These are phyloP conservation scores for Saxophila tyrrhenica DNA, from an alignment of 495 filamentous ascomycete genomes.

Conservation along the genomic window DNA sequence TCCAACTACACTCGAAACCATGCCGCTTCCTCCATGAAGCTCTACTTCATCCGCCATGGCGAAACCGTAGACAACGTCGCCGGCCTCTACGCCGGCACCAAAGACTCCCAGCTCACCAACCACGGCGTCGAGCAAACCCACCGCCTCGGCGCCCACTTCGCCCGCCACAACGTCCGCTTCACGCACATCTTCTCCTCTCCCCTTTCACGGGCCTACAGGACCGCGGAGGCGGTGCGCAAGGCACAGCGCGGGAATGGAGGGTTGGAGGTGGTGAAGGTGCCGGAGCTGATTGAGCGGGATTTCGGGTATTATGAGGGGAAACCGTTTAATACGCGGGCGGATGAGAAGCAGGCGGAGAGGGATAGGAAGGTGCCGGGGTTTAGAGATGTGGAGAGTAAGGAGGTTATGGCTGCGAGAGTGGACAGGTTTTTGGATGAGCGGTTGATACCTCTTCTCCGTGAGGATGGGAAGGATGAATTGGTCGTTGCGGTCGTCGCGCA, in stretches of 20 bases:
- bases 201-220: constrained; percentile 59
- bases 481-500: constrained; percentile 62
- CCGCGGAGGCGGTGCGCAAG: constrained; percentile 52
- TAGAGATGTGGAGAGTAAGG: constrained; percentile 44
- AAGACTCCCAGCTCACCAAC: constrained; percentile 67
- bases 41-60: constrained; percentile 74
- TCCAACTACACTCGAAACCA: no score
- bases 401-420: constrained; percentile 51
- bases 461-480: constrained; percentile 18
- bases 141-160: constrained; percentile 49
- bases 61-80: constrained; percentile 84
- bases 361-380: constrained; percentile 32
- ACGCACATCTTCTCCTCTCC: constrained; percentile 68
- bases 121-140: constrained; percentile 70
- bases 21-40: constrained; percentile 39
- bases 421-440: constrained; percentile 51
- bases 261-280: constrained; percentile 35
- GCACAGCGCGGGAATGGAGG: background rate
- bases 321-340: constrained; percentile 28
- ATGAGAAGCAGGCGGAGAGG: constrained; percentile 15
- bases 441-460: constrained; percentile 44
- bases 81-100: constrained; percentile 55
- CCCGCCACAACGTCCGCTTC: constrained; percentile 35
- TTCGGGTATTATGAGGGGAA: constrained; percentile 61
- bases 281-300: constrained; percentile 57